Evolutionary conservation across 2,329 filamentous ascomycete species (phyloP).

Genomic region (Cadophora luteo-olivacea): DNA sequence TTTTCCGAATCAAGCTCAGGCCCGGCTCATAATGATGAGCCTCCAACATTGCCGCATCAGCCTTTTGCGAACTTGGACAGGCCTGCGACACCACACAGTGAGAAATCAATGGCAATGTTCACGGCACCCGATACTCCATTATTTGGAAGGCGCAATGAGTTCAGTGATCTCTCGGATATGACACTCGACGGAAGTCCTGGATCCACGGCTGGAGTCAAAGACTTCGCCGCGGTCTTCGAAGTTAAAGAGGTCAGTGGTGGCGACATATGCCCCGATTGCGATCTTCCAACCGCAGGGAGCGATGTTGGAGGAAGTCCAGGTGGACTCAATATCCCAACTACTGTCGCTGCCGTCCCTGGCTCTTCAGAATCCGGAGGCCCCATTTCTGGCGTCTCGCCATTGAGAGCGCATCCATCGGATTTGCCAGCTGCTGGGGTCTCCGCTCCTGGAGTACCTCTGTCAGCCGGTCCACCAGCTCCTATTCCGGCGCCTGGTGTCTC

Average conservation of each 20-base stretch:
- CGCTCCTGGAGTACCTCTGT: not conserved
- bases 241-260: not conserved
- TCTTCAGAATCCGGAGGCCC: not conserved
- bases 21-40: not conserved
- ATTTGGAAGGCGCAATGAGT: not conserved
- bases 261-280: conserved; percentile 22
- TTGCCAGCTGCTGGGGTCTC: not conserved
- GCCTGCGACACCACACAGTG: not conserved
- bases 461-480: not conserved
- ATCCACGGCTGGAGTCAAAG: not conserved
- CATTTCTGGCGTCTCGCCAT: not conserved
- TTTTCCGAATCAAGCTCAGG: conserved; percentile 9
- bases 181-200: conserved; percentile 22
- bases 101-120: conserved; percentile 22
- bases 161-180: conserved; percentile 18
- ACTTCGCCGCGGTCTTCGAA: not conserved
- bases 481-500: not conserved
- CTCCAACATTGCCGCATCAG: not conserved
- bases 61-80: conserved; percentile 6
- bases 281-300: not conserved
- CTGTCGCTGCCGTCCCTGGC: not conserved
- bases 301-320: not conserved
- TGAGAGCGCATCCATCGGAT: not conserved
- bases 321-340: not conserved
- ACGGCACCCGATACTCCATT: conserved; percentile 21